Evolutionary conservation across 2,329 filamentous ascomycete species (phyloP).

Genomic region (Colletotrichum graminicola): DNA sequence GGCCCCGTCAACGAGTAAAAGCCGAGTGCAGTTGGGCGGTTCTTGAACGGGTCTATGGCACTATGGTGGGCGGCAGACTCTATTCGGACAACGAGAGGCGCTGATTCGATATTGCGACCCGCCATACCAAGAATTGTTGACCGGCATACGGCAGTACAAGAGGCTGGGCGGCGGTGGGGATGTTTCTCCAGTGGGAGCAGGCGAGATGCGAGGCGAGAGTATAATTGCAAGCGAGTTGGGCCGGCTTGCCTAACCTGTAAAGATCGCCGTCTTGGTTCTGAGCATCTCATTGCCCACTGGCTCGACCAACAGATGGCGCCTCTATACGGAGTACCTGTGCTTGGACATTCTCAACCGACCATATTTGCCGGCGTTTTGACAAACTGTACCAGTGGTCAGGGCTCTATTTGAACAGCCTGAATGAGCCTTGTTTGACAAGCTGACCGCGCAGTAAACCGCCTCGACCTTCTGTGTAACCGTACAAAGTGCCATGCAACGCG

Average conservation of each 20-base stretch:
- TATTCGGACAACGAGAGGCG: background rate
- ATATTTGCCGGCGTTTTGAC: background rate
- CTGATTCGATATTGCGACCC: conserved; percentile 13
- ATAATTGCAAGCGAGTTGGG: background rate
- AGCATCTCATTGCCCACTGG: too few species aligned
- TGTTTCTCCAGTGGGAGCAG: background rate
- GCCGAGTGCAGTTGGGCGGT: conserved; percentile 3
- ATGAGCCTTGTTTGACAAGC: background rate
- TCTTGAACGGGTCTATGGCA: background rate
- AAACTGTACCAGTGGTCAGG: background rate
- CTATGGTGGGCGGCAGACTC: background rate
- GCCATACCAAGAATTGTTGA: conserved; percentile 20
- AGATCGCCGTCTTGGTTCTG: too few species aligned
- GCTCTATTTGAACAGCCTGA: background rate
- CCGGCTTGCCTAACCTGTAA: too few species aligned
- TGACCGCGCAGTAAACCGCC: background rate
- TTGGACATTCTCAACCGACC: background rate
- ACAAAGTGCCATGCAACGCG: background rate
- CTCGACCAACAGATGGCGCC: too few species aligned
- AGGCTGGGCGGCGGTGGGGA: conserved; percentile 28
- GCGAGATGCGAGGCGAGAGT: conserved; percentile 1
- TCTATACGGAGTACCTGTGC: conserved; percentile 2
- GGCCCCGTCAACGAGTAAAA: conserved; percentile 11
- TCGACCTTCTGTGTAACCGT: background rate
- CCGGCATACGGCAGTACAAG: conserved; percentile 34